Conservation (phyloP, 164 flowering plant species). For the Liriodendron chinense region DNA sequence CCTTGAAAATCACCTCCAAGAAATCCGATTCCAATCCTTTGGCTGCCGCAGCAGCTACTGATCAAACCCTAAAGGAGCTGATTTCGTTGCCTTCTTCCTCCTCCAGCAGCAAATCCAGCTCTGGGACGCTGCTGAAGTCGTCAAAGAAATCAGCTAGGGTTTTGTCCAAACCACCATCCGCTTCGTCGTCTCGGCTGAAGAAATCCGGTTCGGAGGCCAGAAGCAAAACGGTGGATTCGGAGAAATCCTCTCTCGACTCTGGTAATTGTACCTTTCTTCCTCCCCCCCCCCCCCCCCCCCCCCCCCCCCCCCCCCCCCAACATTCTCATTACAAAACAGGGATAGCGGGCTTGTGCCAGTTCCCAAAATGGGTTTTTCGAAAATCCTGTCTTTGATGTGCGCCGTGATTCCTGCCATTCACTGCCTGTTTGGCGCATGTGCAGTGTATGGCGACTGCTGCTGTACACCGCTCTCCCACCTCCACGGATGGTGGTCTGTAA, state of each 20-base stretch:
- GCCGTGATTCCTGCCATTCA: too few species aligned
- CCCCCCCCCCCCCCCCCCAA: too few species aligned
- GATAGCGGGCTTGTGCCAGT: not conserved
- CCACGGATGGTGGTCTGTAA: too few species aligned
- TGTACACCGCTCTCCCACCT: too few species aligned
- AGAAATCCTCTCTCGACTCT: not conserved
- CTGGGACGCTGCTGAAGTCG: not conserved
- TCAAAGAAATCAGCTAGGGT: constrained; percentile 4
- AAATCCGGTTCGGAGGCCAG: constrained; percentile 1
- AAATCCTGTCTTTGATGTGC: not conserved
- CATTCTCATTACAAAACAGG: not conserved
- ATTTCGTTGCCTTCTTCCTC: constrained; percentile 14
- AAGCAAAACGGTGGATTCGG: not conserved
- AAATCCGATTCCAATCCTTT: not conserved
- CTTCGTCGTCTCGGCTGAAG: not conserved
- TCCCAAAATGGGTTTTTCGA: not conserved
- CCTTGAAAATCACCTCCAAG: constrained; percentile 7
- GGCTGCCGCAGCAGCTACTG: constrained; percentile 5
- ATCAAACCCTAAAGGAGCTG: constrained; percentile 5
- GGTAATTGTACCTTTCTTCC: not conserved
- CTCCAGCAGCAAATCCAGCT: not conserved
- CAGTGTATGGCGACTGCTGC: too few species aligned
- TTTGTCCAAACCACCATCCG: not conserved
- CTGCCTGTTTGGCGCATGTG: too few species aligned
- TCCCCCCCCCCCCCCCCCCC: too few species aligned